Conservation (phyloP, 305 asterid species). For the Fraxinus baroniana region DNA sequence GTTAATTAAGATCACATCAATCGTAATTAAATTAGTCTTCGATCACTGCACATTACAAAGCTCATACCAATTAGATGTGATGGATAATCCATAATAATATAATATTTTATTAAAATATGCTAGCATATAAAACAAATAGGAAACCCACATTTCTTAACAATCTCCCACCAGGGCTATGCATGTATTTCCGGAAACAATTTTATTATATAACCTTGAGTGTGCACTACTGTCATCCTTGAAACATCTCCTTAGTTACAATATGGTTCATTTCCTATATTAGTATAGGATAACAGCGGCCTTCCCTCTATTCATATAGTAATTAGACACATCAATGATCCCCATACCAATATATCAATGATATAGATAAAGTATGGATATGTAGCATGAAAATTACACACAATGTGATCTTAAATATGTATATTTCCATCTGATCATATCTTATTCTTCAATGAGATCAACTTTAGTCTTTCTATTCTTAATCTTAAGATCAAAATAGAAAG, state of each 20-base stretch:
- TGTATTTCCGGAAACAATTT: background rate
- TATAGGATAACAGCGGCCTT: background rate
- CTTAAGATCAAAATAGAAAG: background rate
- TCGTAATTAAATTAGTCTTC: background rate
- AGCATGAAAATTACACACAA: background rate
- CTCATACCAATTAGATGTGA: background rate
- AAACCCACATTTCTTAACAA: background rate
- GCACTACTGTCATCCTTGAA: background rate
- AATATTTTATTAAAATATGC: background rate
- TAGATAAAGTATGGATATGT: background rate
- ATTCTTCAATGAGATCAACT: background rate
- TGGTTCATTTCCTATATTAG: background rate
- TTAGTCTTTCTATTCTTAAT: background rate
- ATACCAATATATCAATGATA: background rate
- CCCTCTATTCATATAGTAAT: background rate
- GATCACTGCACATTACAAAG: background rate
- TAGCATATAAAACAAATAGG: background rate
- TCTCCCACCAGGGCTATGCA: background rate
- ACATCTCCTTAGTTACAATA: background rate
- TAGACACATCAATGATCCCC: background rate
- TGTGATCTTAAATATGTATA: background rate
- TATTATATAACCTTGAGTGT: background rate
- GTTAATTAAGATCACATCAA: background rate
- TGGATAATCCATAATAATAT: background rate
- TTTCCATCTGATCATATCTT: background rate